Conservation (phyloP, 1,284 basidiomycete genomes). For the Naganishia sp. region DNA sequence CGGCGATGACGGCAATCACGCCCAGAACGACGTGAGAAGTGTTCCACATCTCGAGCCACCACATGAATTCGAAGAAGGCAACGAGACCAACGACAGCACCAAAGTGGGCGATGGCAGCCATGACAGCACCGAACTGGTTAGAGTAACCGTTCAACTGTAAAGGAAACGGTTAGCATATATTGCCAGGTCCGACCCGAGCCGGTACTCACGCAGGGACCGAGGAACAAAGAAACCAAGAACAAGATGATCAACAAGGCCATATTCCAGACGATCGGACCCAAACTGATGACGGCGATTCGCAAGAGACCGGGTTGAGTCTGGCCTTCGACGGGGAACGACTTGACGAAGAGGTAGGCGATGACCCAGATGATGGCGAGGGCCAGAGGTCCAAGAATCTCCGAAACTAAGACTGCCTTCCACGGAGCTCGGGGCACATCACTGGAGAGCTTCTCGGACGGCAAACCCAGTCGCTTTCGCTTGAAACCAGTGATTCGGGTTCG, state of each 20-base stretch:
- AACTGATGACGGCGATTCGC: slow-evolving; percentile 86
- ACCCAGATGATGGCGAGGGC: slow-evolving; percentile 79
- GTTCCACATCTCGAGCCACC: slow-evolving; percentile 93
- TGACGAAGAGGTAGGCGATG: slow-evolving; percentile 76
- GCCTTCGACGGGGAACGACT: slow-evolving; percentile 64
- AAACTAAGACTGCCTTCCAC: slow-evolving; percentile 83
- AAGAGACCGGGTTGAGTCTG: slow-evolving; percentile 68
- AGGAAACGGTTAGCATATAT: background rate
- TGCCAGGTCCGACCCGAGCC: background rate
- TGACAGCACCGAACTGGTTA: slow-evolving; percentile 82
- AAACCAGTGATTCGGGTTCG: slow-evolving; percentile 95
- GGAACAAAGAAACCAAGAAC: slow-evolving; percentile 87
- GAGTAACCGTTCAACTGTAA: slow-evolving; percentile 74
- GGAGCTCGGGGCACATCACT: slow-evolving; percentile 86
- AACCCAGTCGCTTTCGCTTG: slow-evolving; percentile 92
- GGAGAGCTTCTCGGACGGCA: slow-evolving; percentile 90
- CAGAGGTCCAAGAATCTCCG: slow-evolving; percentile 83
- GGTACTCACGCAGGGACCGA: slow-evolving; percentile 67
- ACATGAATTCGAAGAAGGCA: slow-evolving; percentile 93
- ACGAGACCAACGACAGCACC: slow-evolving; percentile 78
- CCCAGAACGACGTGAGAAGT: slow-evolving; percentile 87
- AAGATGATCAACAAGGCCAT: slow-evolving; percentile 79
- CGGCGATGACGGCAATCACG: slow-evolving; percentile 78
- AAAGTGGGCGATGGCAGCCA: slow-evolving; percentile 82
- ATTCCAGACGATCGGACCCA: slow-evolving; percentile 96